Evolutionary conservation across 441 rosid species (phyloP), one percentile per base, ranked within the genome.

Genomic region (Pelargonium exstipulatum): DNA sequence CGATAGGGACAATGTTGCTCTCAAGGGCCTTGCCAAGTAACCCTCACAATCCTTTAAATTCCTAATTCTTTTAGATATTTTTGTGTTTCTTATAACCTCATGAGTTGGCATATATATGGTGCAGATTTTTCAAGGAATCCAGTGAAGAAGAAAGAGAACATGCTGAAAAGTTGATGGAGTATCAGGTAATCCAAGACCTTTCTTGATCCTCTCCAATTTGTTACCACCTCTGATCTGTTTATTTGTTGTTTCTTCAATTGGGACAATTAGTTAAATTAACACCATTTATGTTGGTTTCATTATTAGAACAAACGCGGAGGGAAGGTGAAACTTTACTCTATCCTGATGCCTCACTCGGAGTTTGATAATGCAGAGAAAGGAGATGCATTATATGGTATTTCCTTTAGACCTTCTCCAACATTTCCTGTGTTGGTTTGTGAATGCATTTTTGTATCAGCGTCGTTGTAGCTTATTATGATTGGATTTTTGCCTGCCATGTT

Each of bases 91-190:
- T 1, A 2, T 62, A 24, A 8, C 43, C 8, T 32, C 5, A 7
- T 14, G 58, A 14, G 8, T 14, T 51, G 43, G 43, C 43, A 40
- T 7, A 40, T 40, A 40, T 40, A 40, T 40, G 43, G 43, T 40
- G 63, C 49, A 95, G 97, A 67, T 95, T 95, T 73, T 95, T 95
- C 84, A 89, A 89, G 86, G 98, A 92, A 32, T 90, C 98, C 0
- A 95, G 99, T 72, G 90, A 83, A 65, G 99, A 95, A 71, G 99
- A 95, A 82, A 92, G 98, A 75, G 90, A 80, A 5, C 99, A 95
- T 72, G 97, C 97, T 9, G 98, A 95, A 71, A 86, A 88, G 81
- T 77, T 92, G 37, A 95, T 92, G 97, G 79, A 90, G 69, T 95
- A 90, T 78, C 99, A 95, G 98, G 98, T 91, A 53, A 53, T 29